These are phyloP conservation scores for Pelargonium australe DNA, from an alignment of 441 rosid species.

Conservation along the genomic window DNA sequence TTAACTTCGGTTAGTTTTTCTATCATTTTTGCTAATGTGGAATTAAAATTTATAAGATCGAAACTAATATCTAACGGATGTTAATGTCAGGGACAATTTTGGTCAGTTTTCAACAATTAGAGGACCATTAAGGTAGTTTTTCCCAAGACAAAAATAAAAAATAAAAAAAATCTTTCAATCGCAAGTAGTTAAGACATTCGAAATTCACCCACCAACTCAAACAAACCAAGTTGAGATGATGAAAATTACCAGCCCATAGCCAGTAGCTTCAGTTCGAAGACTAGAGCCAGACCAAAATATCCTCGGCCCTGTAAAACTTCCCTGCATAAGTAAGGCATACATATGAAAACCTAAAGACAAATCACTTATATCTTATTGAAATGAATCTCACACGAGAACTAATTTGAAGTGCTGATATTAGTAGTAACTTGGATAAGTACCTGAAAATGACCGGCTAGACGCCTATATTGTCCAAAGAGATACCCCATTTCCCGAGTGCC, in stretches of 20 bases:
- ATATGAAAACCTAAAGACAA: conserved; percentile 39
- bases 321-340: conserved; percentile 75
- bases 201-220: not conserved
- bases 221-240: conserved; percentile 20
- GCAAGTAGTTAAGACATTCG: no score
- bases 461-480: conserved; percentile 94
- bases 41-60: no score
- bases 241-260: conserved; percentile 89
- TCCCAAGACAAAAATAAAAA: not conserved
- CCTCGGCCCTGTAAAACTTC: conserved; percentile 98
- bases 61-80: no score
- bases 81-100: no score
- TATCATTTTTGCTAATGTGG: no score
- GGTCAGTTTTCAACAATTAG: no score
- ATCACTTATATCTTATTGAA: conserved; percentile 22
- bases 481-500: conserved; percentile 98
- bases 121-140: no score
- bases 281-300: conserved; percentile 98
- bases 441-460: conserved; percentile 97
- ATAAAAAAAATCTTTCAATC: not conserved
- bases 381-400: conserved; percentile 5
- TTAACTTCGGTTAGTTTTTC: no score
- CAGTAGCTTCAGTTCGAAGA: conserved; percentile 99
- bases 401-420: not conserved
- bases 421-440: conserved; percentile 26